Base-by-base conservation (phyloP, 768 basidiomycete genomes). In the Amanita molliuscula region DNA sequence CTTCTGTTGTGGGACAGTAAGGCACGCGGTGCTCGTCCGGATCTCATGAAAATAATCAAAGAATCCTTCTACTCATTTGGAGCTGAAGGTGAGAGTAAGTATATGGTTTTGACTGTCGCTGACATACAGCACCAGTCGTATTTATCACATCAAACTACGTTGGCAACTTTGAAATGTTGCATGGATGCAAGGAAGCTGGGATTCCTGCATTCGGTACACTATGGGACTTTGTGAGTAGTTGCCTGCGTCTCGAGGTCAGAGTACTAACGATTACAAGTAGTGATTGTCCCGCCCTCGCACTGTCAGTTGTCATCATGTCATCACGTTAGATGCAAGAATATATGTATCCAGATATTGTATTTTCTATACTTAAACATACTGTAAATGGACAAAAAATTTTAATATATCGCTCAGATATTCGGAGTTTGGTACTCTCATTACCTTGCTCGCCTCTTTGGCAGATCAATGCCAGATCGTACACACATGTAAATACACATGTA, bases 91-190 rank as follows among this genome's bases (percentile, higher is more conserved):
- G 56, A 50, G 55, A 20, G 45, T 11, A 11, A 36, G 34, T 23
- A 18, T 10, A 37, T 54, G 47, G 44, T 28, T 31, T n/a, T 51
- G 26, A 26, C 9, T 25, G 9, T 34, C 13, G 20, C 28, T 50
- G 40, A 49, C 33, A 47, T 21, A 23, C n/a, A 11, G 49, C 26
- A 51, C 53, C 29, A 80, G 81, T 89, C 40, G 80, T 88, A 23
- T 86, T 89, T 65, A 84, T 89, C 63, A 89, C 86, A 6, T 88
- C 85, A n/a, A 89, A 89, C 67, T 82, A 75, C 57, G 73, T 79
- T 35, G 86, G 86, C 25, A 88, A 89, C 63, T 70, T 75, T 11
- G 85, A 89, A 58, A 82, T 89, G 53, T 87, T 86, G 76, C 71
- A 83, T 61, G 86, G 84, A 18, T 88, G 80, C 68, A 86, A 81